Base-by-base conservation (phyloP, 2,329 filamentous ascomycete genomes). In the Penicillium sp. region DNA sequence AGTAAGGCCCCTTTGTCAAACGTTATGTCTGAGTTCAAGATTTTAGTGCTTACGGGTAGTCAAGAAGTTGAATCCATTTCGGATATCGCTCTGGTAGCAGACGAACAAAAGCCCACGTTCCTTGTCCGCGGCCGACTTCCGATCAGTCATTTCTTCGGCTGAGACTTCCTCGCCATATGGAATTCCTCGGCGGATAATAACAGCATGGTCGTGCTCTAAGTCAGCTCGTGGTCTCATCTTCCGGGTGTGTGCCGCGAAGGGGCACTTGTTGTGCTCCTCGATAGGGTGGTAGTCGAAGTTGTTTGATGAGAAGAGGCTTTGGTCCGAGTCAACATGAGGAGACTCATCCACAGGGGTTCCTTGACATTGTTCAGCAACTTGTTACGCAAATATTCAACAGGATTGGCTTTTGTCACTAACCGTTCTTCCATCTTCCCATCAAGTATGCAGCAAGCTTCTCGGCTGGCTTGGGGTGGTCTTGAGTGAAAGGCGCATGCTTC, bases 171-270 rank as follows among this genome's bases (percentile, higher is more conserved):
- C 71, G 12, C 77, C 77, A 48, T 75, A 81, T 4, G 75, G 70
- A 40, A 81, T 80, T 2, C 78, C 77, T 6, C 78, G 77, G 29
- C 79, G 78, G 8, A 80, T 58, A 19, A 81, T 78, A 9, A 75
- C 73, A 38, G 53, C 63, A 15, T 70, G 64, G 9, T 69, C 61
- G 6, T 60, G 53, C 37, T 67, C 62, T 0, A 72, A 57, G 54
- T 80, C 77, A 10, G 66, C 69, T 19, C 79, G 70, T 0, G 79
- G 79, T 42, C 78, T 78, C 41, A 75, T 79, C 69, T 81, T 81
- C 42, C 79, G 78, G 29, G 77, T 75, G 50, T 81, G 79, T 2
- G 79, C 77, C 0, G 77, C 78, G 47, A 79, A 78, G 1, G 79
- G 79, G 60, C 79, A 81, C 21, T 71, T 68, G 1, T 72, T 67